phyloP scores from a whole-genome alignment of 805 yeast species.

The Metschnikowia aberdeeniae region DNA sequence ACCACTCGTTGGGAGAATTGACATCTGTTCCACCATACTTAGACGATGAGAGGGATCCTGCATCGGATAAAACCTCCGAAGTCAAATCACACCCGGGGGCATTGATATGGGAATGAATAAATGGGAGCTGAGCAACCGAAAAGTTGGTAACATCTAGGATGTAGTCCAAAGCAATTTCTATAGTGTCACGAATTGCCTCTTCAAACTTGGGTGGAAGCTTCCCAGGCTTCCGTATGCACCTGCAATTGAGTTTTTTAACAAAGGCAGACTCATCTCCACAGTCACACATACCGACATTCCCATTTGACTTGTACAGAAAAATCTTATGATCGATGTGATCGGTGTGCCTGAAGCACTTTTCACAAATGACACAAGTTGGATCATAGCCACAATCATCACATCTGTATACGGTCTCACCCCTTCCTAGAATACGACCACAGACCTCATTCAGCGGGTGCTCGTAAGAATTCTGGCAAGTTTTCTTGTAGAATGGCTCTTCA shows the following conservation, averaged over 20 bases:
- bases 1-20: conserved; percentile 35
- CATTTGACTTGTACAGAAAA: conserved; percentile 45
- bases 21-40: conserved; percentile 32
- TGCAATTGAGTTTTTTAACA: conserved; percentile 50
- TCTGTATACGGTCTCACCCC: conserved; percentile 64
- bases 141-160: conserved; percentile 41
- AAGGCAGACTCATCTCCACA: conserved; percentile 73
- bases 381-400: conserved; percentile 77
- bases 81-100: conserved; percentile 22
- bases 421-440: conserved; percentile 61
- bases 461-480: not conserved
- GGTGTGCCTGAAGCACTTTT: conserved; percentile 62
- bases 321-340: conserved; percentile 70
- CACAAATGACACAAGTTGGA: conserved; percentile 74
- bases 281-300: conserved; percentile 55
- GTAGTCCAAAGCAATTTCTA: conserved; percentile 37
- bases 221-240: conserved; percentile 23
- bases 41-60: conserved; percentile 27
- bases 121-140: conserved; percentile 38
- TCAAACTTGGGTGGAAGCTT: conserved; percentile 15
- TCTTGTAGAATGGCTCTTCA: conserved; percentile 9
- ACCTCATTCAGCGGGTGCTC: conserved; percentile 57
- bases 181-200: conserved; percentile 22
- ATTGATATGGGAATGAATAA: conserved; percentile 30
- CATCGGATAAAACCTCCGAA: conserved; percentile 26